phyloP scores from a whole-genome alignment of 2,329 filamentous ascomycete genomes.

The Aspergillus hortae region DNA sequence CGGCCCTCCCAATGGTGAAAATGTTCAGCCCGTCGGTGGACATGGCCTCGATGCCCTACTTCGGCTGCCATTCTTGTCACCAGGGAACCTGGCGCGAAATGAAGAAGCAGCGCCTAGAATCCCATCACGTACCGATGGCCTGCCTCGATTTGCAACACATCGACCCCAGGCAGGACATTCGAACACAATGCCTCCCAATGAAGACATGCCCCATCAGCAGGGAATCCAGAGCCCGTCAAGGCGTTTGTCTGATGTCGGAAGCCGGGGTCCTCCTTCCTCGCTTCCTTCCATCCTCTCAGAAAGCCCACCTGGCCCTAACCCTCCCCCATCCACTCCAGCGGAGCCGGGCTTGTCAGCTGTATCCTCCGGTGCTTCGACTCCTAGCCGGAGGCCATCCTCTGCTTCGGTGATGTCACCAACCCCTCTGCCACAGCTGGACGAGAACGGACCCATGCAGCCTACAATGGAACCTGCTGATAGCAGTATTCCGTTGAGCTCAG shows the following conservation, averaged over 20 bases:
- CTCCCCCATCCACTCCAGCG: conserved; percentile 62
- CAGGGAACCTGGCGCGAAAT: conserved; percentile 39
- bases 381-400: conserved; percentile 45
- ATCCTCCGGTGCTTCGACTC: conserved; percentile 52
- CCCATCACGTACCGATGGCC: conserved; percentile 52
- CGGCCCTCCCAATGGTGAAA: conserved; percentile 40
- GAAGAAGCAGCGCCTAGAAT: conserved; percentile 48
- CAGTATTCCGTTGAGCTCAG: conserved; percentile 37
- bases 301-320: conserved; percentile 55
- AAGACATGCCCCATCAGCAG: conserved; percentile 53
- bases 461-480: conserved; percentile 41
- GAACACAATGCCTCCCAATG: conserved; percentile 45
- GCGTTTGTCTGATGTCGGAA: conserved; percentile 30
- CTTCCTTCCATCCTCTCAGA: conserved; percentile 49
- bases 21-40: conserved; percentile 37
- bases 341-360: conserved; percentile 54
- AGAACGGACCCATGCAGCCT: conserved; percentile 34
- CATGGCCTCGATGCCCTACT: conserved; percentile 44
- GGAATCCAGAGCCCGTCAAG: conserved; percentile 34
- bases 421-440: conserved; percentile 37
- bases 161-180: conserved; percentile 54
- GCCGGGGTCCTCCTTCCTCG: conserved; percentile 29
- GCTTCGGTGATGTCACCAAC: conserved; percentile 42
- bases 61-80: conserved; percentile 43
- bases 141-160: conserved; percentile 52